Base-by-base conservation (phyloP, 2,329 filamentous ascomycete genomes). In the Colletotrichum euphorbiae region DNA sequence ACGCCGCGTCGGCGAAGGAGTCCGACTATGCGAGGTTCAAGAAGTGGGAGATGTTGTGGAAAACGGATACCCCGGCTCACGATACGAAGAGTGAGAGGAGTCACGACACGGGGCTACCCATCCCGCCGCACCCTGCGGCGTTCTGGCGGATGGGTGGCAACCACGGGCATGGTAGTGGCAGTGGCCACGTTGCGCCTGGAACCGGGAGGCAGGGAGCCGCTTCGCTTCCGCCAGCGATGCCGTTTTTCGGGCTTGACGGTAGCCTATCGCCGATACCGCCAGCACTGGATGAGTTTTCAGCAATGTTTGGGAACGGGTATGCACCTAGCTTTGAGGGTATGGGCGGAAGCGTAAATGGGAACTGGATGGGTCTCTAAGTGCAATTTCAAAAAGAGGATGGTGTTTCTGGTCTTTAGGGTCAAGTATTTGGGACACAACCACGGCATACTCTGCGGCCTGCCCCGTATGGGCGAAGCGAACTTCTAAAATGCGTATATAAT, bases 11-110 rank as follows among this genome's bases (percentile, higher is more conserved):
- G 0, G 72, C 72, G 3, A 70, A 77, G n/a, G 83, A 84, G 67
- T 84, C 83, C 3, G 83, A 83, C 24, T 85, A 85, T 51, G 82
- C 83, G 55, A 77, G 82, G 1, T 85, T 72, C 40, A 72, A 72
- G 51, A 72, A 70, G 43, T 72, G 71, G 71, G 70, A 72, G 69
- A 83, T 83, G 76, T 75, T 84, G 3, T 84, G 83, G 77, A 77
- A 78, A 78, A 83, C 80, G 40, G 75, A 78, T 46, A 62, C 71
- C 9, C 72, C 76, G 2, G 31, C 72, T n/a, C 71, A 74, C 28
- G 75, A 77, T 13, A 73, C 73, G 28, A 67, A 59, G 9, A 71
- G 71, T 42, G 75, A 76, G 51, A 65, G 72, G 36, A 67, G 66
- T 2, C 58, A 52, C 38, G 69, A 57, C 8, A 54, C 66, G 1